Evolutionary conservation across 164 flowering plant species (phyloP), one percentile per base, ranked within the genome.

Genomic region (Annona cherimola): DNA sequence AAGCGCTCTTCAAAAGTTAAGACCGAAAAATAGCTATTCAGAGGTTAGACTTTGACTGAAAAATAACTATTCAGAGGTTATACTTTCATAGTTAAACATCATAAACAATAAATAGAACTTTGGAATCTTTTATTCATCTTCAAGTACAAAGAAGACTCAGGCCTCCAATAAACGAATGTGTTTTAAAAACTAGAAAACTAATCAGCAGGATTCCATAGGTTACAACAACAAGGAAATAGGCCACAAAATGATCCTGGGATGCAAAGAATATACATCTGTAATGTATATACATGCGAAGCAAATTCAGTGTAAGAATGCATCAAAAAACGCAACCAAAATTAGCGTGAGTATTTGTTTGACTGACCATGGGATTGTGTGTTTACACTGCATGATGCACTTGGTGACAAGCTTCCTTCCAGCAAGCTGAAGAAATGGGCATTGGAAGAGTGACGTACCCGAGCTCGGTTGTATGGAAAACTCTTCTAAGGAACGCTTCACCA

Each of bases 401-500:
- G 35, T 26, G 35, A 26, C n/a, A 4, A 16, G n/a, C 2, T 14
- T 57, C 61, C n/a, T 57, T 57, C 3, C n/a, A 19, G n/a, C 61
- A 57, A 57, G n/a, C n/a, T 57, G n/a, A 14, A 19, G 4, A 57
- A 4, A 14, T 57, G 61, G 61, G 61, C 61, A 14, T 3, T 57
- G 14, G 61, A 57, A 16, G 18, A 57, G 61, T 14, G 19, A 57
- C 11, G 3, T 14, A 14, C 14, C 5, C n/a, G 61, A 14, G 60
- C 12, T 11, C 12, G 18, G 18, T n/a, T n/a, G 18, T 3, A 55
- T n/a, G 39, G 39, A 19, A 5, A 19, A 61, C 9, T 5, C 9
- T 43, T 14, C 5, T 0, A 64, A 64, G 18, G 44, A 66, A 66
- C 16, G 5, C 19, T 69, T 85, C 86, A 94, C 97, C 97, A 92